Base-by-base conservation (phyloP, 2,329 filamentous ascomycete genomes). In the Aspergillus novofumigatus region DNA sequence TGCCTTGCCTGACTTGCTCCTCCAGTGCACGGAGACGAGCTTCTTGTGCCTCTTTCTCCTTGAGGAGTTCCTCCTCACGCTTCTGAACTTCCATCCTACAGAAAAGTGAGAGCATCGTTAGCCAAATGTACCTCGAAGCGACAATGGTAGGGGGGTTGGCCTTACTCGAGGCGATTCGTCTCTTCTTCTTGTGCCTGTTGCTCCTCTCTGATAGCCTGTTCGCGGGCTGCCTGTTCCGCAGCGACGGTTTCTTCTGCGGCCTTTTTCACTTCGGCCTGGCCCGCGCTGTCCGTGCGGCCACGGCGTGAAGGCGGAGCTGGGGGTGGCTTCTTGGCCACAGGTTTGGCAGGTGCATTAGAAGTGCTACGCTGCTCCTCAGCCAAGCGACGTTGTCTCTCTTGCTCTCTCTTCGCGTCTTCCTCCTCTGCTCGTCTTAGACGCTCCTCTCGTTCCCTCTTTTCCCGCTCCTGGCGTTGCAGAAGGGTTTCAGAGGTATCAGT, bases 1-100 rank as follows among this genome's bases (percentile, higher is more conserved):
- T 99, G 67, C 92, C 91, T 70, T 92, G 90, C 61, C 87, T 88
- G 53, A 97, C 92, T 74, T 97, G 92, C 72, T 97, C 92, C 75
- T 99, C 92, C 8, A 99, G 84, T 17, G 91, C 92, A 71, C 87
- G 91, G 25, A 97, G 83, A 52, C 92, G 91, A 61, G 90, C 89
- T 65, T 89, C 86, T 44, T 92, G 87, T 53, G 89, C 91, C 67
- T 92, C 85, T 54, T 88, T 88, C 75, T 97, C 92, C 64, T 83
- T 86, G 32, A 84, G 86, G 55, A 96, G 82, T 59, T 95, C 92
- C 28, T 89, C 86, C 72, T 96, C 91, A 72, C 93, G 89, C 52
- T 83, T 80, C 65, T 80, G 84, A 48, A 90, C 88, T 71, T 89
- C 85, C 59, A 88, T 80, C 81, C 92, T 97, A 67, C 49, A 52